Conservation (phyloP, 805 yeast genomes). For the Pichia californica region DNA sequence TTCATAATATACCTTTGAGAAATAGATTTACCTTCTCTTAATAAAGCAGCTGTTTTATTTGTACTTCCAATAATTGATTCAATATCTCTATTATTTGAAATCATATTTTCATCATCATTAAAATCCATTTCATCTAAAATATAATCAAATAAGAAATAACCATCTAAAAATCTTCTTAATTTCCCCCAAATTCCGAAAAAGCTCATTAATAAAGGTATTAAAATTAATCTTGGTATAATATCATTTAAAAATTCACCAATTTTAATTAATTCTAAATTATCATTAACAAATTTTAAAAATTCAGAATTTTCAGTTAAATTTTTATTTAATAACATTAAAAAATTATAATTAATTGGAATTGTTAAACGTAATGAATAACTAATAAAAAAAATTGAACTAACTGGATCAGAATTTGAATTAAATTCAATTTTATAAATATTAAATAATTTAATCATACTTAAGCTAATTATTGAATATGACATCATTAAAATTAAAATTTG, state of each 20-base stretch:
- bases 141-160: constrained; percentile 27
- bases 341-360: constrained; percentile 76
- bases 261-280: constrained; percentile 68
- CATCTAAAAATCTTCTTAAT: constrained; percentile 33
- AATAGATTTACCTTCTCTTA: constrained; percentile 26
- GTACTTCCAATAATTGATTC: constrained; percentile 4
- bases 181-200: constrained; percentile 62
- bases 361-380: constrained; percentile 78
- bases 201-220: constrained; percentile 65
- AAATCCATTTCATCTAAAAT: constrained; percentile 28
- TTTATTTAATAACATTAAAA: constrained; percentile 53
- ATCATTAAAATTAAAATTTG: constrained; percentile 60
- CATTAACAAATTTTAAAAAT: constrained; percentile 71
- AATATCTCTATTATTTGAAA: background rate
- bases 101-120: constrained; percentile 6
- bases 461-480: constrained; percentile 55
- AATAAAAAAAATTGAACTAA: constrained; percentile 69
- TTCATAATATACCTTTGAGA: constrained; percentile 16
- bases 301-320: constrained; percentile 30
- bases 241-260: constrained; percentile 66
- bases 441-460: constrained; percentile 63
- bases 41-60: constrained; percentile 17
- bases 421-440: constrained; percentile 68
- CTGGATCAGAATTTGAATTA: constrained; percentile 63
- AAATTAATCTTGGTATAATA: constrained; percentile 66